Evolutionary conservation across 805 yeast genomes (phyloP), one percentile per base, ranked within the genome.

Genomic region (Kockiozyma suomiensis): DNA sequence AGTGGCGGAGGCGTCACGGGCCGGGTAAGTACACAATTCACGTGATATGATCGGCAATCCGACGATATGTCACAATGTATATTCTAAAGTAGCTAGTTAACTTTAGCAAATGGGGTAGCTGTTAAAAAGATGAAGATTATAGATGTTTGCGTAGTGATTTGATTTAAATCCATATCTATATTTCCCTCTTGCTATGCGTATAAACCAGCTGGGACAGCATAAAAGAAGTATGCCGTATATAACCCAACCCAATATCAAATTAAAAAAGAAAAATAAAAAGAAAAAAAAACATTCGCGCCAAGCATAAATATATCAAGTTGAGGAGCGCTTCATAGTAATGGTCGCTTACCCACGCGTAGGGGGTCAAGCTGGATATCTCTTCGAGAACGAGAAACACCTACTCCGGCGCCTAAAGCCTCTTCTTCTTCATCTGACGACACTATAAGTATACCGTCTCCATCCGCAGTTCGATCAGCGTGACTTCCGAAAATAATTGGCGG

Each of bases 361-460:
- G 56, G 56, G 42, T 52, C 56, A 15, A 32, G 41, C 35, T 23
- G 6, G 37, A 37, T 42, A 32, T 50, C 61, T 4, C 17, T n/a
- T 15, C 45, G 58, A 25, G 54, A 28, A 15, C 28, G 4, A 19
- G 40, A 35, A n/a, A 42, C 53, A 5, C 62, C 62, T 5, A 61
- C 57, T 3, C 63, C 60, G 12, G 65, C 65, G 8, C 45, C 51
- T 38, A 61, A 12, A 15, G 38, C 60, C 15, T 30, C 57, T 21
- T 61, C 63, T 33, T 54, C 63, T 26, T 58, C 63, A n/a, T 45
- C 47, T 6, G 52, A 33, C 26, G 48, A 19, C 13, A 53, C 28
- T 47, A 21, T 25, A 42, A 48, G n/a, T 26, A 59, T 47, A 8
- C 47, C 53, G 40, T 61, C 65, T 23, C 65, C 63, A 26, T 58